phyloP scores from a whole-genome alignment of 164 flowering plant species.

The Umbellularia californica region DNA sequence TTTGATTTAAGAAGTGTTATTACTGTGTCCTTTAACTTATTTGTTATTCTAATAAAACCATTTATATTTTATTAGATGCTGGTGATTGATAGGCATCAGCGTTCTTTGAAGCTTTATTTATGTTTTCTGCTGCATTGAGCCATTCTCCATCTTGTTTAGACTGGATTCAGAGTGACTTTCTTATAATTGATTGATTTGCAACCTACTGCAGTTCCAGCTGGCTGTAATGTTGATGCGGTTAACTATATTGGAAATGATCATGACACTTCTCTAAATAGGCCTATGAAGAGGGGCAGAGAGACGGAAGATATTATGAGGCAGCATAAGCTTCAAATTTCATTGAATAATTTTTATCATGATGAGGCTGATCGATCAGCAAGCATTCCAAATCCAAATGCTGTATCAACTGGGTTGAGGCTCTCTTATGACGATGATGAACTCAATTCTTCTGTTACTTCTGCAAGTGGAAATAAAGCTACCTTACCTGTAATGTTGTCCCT shows the following conservation, averaged over 20 bases:
- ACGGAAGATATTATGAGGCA: conserved; percentile 44
- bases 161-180: neutral
- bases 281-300: conserved; percentile 54
- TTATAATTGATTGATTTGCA: neutral
- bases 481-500: conserved; percentile 47
- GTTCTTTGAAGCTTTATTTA: neutral
- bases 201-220: conserved; percentile 43
- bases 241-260: conserved; percentile 59
- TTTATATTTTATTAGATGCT: neutral
- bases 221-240: conserved; percentile 57
- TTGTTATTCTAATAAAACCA: neutral
- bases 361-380: conserved; percentile 49
- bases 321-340: conserved; percentile 67
- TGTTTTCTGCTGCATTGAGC: neutral
- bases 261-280: conserved; percentile 29
- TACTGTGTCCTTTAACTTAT: neutral
- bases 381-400: conserved; percentile 50
- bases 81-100: neutral
- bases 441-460: conserved; percentile 66
- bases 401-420: conserved; percentile 79
- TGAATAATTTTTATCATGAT: conserved; percentile 48
- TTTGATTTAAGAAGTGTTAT: no score
- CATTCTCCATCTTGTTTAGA: neutral
- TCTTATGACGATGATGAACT: conserved; percentile 87
- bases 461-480: conserved; percentile 63